A percentile compares a stretch with the other conserved stretches of the same genome.
phyloP scores from a whole-genome alignment of 208 protist species.

The Leishmania lainsoni region DNA sequence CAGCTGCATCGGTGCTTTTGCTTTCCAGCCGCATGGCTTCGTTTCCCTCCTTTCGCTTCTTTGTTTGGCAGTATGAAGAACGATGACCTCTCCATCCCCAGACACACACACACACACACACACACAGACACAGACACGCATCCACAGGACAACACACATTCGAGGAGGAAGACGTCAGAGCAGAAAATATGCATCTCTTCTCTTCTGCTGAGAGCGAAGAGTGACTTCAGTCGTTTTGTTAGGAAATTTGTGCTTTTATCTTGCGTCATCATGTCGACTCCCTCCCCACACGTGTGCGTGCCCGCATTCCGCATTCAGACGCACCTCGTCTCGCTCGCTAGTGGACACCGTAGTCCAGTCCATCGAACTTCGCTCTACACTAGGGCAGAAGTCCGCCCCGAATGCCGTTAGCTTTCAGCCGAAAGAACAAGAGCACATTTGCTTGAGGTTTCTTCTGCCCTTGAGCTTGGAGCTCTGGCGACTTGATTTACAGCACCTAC shows the following conservation, averaged over 20 bases:
- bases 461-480: not conserved
- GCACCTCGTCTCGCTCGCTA: not conserved
- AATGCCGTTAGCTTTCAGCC: not conserved
- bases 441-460: not conserved
- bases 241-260: slow-evolving; percentile 28
- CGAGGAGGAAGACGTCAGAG: not conserved
- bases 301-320: not conserved
- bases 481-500: not conserved
- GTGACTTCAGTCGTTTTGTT: slow-evolving; percentile 46
- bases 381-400: not conserved
- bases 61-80: not conserved
- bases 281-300: not conserved
- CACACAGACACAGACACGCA: not conserved
- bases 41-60: not conserved
- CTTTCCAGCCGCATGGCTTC: not conserved
- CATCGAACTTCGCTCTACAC: not conserved
- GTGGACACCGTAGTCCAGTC: not conserved
- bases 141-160: not conserved
- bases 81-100: not conserved
- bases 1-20: not conserved
- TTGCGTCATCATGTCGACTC: slow-evolving; percentile 12
- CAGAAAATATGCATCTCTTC: slow-evolving; percentile 21
- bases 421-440: not conserved
- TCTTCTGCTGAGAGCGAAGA: not conserved
- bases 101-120: not conserved